Evolutionary conservation across 179 eudicot genomes (phyloP).

Genomic region (Amaranthus tricolor): DNA sequence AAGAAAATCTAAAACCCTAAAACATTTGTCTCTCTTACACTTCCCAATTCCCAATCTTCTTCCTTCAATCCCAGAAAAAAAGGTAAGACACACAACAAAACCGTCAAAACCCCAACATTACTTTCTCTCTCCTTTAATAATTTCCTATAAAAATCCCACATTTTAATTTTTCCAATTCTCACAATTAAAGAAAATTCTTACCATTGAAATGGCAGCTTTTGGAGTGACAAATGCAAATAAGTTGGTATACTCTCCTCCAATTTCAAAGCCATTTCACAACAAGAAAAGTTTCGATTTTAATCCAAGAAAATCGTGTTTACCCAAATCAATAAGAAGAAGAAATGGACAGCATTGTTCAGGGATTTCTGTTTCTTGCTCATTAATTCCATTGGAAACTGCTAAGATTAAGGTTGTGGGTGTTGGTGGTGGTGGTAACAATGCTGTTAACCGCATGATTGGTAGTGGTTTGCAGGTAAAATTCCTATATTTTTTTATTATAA

Average conservation of each 20-base stretch:
- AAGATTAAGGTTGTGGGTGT: conserved; percentile 96
- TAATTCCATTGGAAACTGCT: conserved; percentile 63
- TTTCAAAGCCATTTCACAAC: conserved; percentile 29
- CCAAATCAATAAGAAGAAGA: conserved; percentile 9
- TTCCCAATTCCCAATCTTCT: neutral
- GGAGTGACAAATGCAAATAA: conserved; percentile 35
- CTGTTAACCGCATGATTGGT: conserved; percentile 97
- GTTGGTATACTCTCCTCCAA: conserved; percentile 27
- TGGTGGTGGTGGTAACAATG: conserved; percentile 99
- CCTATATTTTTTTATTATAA: conserved; percentile 7
- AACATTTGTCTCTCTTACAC: neutral
- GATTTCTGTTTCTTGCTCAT: conserved; percentile 34
- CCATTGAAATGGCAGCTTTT: conserved; percentile 30
- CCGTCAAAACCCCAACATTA: neutral
- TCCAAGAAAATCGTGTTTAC: conserved; percentile 8
- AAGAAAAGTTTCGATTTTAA: conserved; percentile 22
- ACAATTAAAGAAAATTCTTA: neutral
- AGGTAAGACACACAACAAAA: conserved; percentile 16
- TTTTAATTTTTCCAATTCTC: neutral
- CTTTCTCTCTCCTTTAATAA: neutral
- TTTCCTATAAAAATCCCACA: neutral
- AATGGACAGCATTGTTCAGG: conserved; percentile 20
- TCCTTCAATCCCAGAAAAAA: conserved; percentile 10
- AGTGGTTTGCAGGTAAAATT: conserved; percentile 79
- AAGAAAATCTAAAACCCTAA: conserved; percentile 23